These are phyloP conservation scores for Candida labiduridarum DNA, from an alignment of 1,139 yeast species.

Conservation along the genomic window DNA sequence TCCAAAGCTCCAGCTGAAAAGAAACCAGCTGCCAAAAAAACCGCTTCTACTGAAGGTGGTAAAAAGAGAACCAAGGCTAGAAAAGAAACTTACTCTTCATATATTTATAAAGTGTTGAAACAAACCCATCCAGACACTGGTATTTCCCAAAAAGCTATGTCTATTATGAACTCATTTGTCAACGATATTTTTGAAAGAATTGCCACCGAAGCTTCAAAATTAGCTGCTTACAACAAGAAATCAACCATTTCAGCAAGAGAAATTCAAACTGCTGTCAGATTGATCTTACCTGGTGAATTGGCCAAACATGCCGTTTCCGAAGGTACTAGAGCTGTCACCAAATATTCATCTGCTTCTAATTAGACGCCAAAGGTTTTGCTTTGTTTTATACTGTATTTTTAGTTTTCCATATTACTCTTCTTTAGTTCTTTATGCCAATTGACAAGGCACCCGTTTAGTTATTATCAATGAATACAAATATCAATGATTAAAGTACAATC, in stretches of 20 bases:
- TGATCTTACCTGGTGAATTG: constrained; percentile 98
- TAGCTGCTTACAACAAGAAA: constrained; percentile 99
- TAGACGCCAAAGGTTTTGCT: constrained; percentile 19
- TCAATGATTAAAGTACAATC: no score
- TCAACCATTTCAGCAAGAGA: constrained; percentile 99
- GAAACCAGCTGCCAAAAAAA: constrained; percentile 96
- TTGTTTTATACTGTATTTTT: constrained; percentile 4
- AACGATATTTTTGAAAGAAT: constrained; percentile 95
- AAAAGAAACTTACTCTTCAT: constrained; percentile 98
- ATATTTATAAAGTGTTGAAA: constrained; percentile 97
- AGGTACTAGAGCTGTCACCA: constrained; percentile 99
- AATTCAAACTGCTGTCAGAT: constrained; percentile 98
- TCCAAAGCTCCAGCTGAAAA: constrained; percentile 98
- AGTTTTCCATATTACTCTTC: not conserved
- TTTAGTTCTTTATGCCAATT: constrained; percentile 2
- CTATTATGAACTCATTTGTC: constrained; percentile 98
- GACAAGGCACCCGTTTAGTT: not conserved
- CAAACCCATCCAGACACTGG: constrained; percentile 99
- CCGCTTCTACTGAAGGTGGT: constrained; percentile 74
- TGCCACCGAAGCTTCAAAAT: constrained; percentile 98
- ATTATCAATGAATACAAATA: not conserved
- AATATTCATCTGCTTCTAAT: constrained; percentile 87
- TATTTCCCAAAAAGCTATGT: constrained; percentile 99
- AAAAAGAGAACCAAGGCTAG: constrained; percentile 97
- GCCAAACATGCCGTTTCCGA: constrained; percentile 99